Evolutionary conservation across 2,329 filamentous ascomycete genomes (phyloP), one percentile per base, ranked within the genome.

Genomic region (Hypoxylon sp.): DNA sequence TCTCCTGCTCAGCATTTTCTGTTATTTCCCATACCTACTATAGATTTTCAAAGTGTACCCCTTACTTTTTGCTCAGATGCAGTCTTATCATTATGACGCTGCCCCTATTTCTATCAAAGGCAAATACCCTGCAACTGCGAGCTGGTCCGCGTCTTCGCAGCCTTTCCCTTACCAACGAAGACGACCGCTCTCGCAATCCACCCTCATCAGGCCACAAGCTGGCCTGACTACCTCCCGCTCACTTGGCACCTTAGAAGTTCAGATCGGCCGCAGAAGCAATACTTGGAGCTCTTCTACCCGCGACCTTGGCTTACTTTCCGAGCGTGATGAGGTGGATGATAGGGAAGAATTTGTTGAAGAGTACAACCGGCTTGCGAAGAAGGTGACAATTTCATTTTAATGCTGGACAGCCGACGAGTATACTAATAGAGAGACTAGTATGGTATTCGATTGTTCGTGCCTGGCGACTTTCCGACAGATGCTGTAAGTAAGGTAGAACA

Each of bases 291-390:
- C 85, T 16, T 85, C 84, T 43, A 87, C 83, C 60, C 84, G 82
- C 39, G 85, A 85, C 30, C 70, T 81, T 16, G 83, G 80, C 2
- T 73, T 82, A 14, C 72, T 82, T 30, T 82, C 80, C 19, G 84
- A 87, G 56, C 78, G 78, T 3, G 85, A 87, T 41, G 83, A 84
- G 29, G 74, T 83, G 14, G 81, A 84, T 34, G 81, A 85, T 56
- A 80, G 86, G 29, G 74, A 77, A 1, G 71, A 77, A 2, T 87
- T 86, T 73, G 74, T 89, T 5, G 71, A 82, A 6, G 85, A 89
- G 69, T 91, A 89, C 75, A 90, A 90, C 73, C 79, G 81, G 3
- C 74, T 90, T 4, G 88, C 88, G 2, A 82, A 80, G 60, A 86
- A 86, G 82, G 88, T 88, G 65, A 30, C 68, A 57, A 41, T 21